A percentile compares a stretch with the other conserved stretches of the same genome.
These are phyloP conservation scores for Fusarium sp. DNA, from an alignment of 2,329 filamentous ascomycete species.

Conservation along the genomic window DNA sequence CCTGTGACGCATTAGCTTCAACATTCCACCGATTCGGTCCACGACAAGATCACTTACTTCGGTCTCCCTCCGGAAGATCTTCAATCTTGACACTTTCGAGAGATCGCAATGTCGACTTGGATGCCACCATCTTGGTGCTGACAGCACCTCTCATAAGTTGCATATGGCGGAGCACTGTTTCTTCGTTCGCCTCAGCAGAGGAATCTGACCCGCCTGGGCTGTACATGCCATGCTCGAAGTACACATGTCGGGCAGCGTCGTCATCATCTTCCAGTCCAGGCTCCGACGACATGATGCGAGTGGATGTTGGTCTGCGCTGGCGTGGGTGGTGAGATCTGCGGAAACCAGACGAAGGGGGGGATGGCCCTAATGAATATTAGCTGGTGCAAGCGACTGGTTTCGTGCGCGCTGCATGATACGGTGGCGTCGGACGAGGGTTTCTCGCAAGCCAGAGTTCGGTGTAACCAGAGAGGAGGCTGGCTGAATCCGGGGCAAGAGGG, in stretches of 20 bases:
- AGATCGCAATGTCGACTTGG: slow-evolving; percentile 57
- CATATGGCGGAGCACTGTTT: slow-evolving; percentile 51
- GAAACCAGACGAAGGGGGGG: slow-evolving; percentile 37
- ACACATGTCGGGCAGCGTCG: slow-evolving; percentile 15
- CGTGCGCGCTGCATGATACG: neutral
- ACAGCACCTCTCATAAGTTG: slow-evolving; percentile 60
- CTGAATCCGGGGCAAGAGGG: neutral
- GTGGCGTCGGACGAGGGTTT: slow-evolving; percentile 1
- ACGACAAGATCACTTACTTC: slow-evolving; percentile 51
- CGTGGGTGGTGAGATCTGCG: slow-evolving; percentile 42
- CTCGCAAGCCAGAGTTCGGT: slow-evolving; percentile 4
- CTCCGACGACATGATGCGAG: slow-evolving; percentile 40
- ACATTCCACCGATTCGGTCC: neutral
- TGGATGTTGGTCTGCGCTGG: slow-evolving; percentile 39
- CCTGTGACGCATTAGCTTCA: slow-evolving; percentile 49
- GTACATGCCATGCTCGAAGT: slow-evolving; percentile 23
- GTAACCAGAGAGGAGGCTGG: neutral
- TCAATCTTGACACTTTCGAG: slow-evolving; percentile 59
- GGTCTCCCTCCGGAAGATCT: slow-evolving; percentile 58
- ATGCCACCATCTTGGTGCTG: slow-evolving; percentile 59
- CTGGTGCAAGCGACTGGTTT: neutral
- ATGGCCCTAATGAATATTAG: slow-evolving; percentile 34
- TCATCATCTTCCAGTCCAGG: slow-evolving; percentile 35
- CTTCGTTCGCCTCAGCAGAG: slow-evolving; percentile 39
- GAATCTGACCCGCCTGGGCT: slow-evolving; percentile 13